Evolutionary conservation across 495 filamentous ascomycete genomes (phyloP).

Genomic region (Penicilliopsis zonata): DNA sequence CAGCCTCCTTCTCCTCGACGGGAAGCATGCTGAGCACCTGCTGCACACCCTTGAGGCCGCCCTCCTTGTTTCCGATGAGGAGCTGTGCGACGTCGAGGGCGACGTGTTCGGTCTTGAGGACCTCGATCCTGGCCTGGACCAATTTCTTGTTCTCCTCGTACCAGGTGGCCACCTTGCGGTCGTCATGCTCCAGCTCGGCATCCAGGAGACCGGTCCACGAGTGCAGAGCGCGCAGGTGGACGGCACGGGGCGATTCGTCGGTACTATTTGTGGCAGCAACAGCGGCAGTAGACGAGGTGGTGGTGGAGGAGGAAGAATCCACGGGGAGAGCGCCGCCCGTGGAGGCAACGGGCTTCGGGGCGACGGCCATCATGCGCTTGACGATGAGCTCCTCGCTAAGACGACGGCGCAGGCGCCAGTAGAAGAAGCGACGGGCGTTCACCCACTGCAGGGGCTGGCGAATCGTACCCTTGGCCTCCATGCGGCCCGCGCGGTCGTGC

Average conservation of each 20-base stretch:
- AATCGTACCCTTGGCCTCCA: conserved; percentile 94
- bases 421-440: conserved; percentile 95
- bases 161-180: conserved; percentile 82
- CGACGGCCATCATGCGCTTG: conserved; percentile 63
- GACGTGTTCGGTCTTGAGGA: conserved; percentile 62
- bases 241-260: conserved; percentile 38
- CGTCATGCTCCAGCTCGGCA: conserved; percentile 55
- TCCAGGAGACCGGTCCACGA: conserved; percentile 65
- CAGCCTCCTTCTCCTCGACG: conserved; percentile 74
- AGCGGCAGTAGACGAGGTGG: conserved; percentile 7
- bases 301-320: too few species aligned
- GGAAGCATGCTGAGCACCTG: conserved; percentile 77
- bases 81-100: conserved; percentile 68
- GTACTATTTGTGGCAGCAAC: conserved; percentile 9
- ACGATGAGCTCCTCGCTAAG: conserved; percentile 94
- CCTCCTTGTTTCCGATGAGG: conserved; percentile 60
- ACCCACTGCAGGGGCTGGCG: conserved; percentile 73
- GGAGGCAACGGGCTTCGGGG: conserved; percentile 18
- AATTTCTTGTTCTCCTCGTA: conserved; percentile 90
- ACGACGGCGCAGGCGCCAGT: conserved; percentile 96
- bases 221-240: conserved; percentile 55
- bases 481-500: conserved; percentile 92
- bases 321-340: conserved; percentile 23
- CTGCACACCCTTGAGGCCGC: conserved; percentile 77
- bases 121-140: conserved; percentile 67